Base-by-base conservation (phyloP, 768 basidiomycete genomes). In the Dentipellis sp. region DNA sequence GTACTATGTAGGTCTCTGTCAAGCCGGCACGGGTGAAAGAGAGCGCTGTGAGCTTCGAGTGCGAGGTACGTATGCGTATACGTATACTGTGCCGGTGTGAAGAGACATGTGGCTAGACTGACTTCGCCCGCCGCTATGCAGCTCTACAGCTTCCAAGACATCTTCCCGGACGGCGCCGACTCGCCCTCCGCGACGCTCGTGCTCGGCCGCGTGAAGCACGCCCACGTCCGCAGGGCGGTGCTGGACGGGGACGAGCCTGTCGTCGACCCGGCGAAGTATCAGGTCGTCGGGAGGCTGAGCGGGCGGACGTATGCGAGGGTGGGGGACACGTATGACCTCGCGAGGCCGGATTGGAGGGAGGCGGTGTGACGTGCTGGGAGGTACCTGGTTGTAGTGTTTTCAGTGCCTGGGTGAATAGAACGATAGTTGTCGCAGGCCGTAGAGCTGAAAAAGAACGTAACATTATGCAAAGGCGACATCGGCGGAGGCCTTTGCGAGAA, bases 31-130 rank as follows among this genome's bases (percentile, higher is more conserved):
- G 78, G 58, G 81, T 83, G 17, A 71, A 69, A 60, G 81, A 84
- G 65, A 82, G 82, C 64, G 75, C 78, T 12, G 72, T 83, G 35
- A 75, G 75, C 54, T 69, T 85, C 61, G 84, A 84, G 70, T 84
- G 84, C 70, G 75, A 79, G 73, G 81, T 80, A 64, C 47, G n/a
- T 29, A 29, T 29, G 6, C 29, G 79, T 72, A 81, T 80, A 64
- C 47, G n/a, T 29, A 29, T 29, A 29, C 29, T 29, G 29, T 29
- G 29, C 29, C 29, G 3, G 29, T 29, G 29, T 29, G 29, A 29
- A 29, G 29, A 29, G 29, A 29, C 6, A 6, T 29, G 3, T 29
- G 10, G 56, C 39, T 42, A 19, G 39, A 21, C 39, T 5, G 29
- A 14, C 37, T 52, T 45, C 59, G 46, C 64, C 68, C 51, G 51